Base-by-base conservation (phyloP, 352 stramenopile genomes). In the Phytophthora sp. region DNA sequence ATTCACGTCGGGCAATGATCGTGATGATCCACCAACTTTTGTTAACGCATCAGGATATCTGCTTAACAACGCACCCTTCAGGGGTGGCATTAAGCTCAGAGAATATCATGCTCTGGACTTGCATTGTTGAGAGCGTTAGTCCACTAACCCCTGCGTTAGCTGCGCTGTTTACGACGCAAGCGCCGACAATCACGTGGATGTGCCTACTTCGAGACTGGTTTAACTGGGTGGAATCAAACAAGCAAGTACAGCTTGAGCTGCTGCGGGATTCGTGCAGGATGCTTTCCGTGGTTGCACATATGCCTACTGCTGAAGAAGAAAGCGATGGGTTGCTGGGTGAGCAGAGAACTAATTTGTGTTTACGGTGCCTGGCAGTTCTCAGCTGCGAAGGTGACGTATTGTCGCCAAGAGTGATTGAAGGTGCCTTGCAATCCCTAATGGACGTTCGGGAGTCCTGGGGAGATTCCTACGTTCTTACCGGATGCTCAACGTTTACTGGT, bases 101-200 rank as follows among this genome's bases (percentile, higher is more conserved):
- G 11, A 48, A 67, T 31, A 11, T 77, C 0, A 46, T 72, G 42
- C 53, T 83, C 13, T 81, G 74, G 74, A 73, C 62, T 13, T 73
- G 62, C 20, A 50, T 76, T 28, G 57, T 63, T 6, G 67, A 76
- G 32, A 70, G 62, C 10, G 41, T 62, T 5, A 59, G 24, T 31
- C 67, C 67, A n/a, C 28, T 58, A 24, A 70, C 35, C 5, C 51
- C 62, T 8, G 50, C 49, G 5, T 13, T 70, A 23, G 42, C 50
- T 21, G 50, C 34, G 13, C 38, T 72, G 15, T 61, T 74, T 17
- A 62, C 43, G 11, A 23, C 65, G 21, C 60, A 65, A 53, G 53
- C 59, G 6, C 30, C 59, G 17, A 42, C 13, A 27, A 39, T 24
- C 1, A 62, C 42, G 2, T 74, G 65, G 65, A 58, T 58, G 28